Base-by-base conservation (phyloP, 1,284 basidiomycete genomes). In the Ustilago curta region DNA sequence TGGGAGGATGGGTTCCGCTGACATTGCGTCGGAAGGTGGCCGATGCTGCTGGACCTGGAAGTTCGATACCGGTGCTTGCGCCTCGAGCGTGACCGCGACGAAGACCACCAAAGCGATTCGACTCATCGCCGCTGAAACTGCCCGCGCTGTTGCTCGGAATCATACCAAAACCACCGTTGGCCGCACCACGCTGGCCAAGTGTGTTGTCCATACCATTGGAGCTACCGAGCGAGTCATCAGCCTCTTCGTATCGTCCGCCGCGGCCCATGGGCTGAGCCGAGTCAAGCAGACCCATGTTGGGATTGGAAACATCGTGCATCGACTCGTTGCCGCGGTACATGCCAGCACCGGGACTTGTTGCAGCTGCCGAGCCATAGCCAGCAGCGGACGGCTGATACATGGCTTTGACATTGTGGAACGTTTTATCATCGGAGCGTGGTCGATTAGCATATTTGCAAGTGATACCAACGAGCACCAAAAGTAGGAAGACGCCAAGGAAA, bases 321-420 rank as follows among this genome's bases (percentile, higher is more conserved):
- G 61, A 69, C 19, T 63, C 59, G 37, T 69, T 63, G 21, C 19
- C 49, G 9, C 54, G 48, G 25, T 57, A 68, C 18, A 43, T 29
- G 25, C 31, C 52, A 9, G 32, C 40, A 35, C 37, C 39, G 21
- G 39, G 19, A 31, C 44, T 40, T 35, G 32, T 21, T 0, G 66
- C 66, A 8, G 66, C 56, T 19, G 59, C 55, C 7, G 70, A 60
- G 4, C 68, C 72, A 35, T 77, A 77, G 19, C 76, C 71, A 7
- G 76, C 71, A 4, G 76, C 76, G 2, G 76, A 77, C 16, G 76
- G 76, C 55, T 77, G 71, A 32, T 56, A 77, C 70, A 77, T 74
- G 23, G 31, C 40, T 35, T 64, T 68, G 3, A 61, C 14, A n/a
- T 61, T 21, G 29, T 8, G 18, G n/a, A 56, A 60, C 3, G 55